A percentile compares a stretch with the other conserved stretches of the same genome.
These are phyloP conservation scores for Yamadazyma diospyri DNA, from an alignment of 1,139 yeast species.

Conservation along the genomic window DNA sequence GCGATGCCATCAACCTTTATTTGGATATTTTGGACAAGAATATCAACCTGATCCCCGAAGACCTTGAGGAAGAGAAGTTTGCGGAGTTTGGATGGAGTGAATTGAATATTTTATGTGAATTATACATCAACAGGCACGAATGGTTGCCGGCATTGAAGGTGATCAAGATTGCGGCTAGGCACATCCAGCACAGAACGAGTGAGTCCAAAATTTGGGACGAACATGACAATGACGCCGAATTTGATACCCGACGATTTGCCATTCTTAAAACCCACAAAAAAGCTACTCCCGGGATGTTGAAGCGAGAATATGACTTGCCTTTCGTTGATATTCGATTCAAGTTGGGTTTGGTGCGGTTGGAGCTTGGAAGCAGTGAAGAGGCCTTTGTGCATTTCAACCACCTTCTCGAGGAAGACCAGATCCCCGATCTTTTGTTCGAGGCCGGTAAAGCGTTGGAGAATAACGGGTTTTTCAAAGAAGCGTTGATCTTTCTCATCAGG, in stretches of 20 bases:
- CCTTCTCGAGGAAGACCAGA: conserved; percentile 51
- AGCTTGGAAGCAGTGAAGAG: conserved; percentile 60
- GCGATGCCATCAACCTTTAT: conserved; percentile 80
- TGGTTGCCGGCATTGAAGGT: conserved; percentile 62
- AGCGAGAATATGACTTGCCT: conserved; percentile 53
- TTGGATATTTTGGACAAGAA: conserved; percentile 61
- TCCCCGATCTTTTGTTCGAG: conserved; percentile 69
- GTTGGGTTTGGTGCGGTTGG: conserved; percentile 69
- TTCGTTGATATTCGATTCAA: conserved; percentile 77
- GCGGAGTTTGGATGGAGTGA: conserved; percentile 82
- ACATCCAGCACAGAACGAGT: conserved; percentile 69
- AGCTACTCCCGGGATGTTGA: conserved; percentile 14
- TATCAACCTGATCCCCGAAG: conserved; percentile 24
- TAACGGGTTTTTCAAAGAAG: conserved; percentile 67
- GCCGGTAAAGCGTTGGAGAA: conserved; percentile 75
- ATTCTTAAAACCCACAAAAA: conserved; percentile 18
- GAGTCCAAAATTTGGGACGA: conserved; percentile 96
- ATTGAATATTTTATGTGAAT: conserved; percentile 75
- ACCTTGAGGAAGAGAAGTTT: conserved; percentile 16
- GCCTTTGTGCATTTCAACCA: conserved; percentile 63
- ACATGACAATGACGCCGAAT: conserved; percentile 71
- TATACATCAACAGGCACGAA: conserved; percentile 65
- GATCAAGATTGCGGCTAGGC: conserved; percentile 71
- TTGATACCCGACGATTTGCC: conserved; percentile 58
- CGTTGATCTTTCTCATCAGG: conserved; percentile 60